Base-by-base conservation (phyloP, 2,329 filamentous ascomycete species). In the Ceratocystis alfenasii region DNA sequence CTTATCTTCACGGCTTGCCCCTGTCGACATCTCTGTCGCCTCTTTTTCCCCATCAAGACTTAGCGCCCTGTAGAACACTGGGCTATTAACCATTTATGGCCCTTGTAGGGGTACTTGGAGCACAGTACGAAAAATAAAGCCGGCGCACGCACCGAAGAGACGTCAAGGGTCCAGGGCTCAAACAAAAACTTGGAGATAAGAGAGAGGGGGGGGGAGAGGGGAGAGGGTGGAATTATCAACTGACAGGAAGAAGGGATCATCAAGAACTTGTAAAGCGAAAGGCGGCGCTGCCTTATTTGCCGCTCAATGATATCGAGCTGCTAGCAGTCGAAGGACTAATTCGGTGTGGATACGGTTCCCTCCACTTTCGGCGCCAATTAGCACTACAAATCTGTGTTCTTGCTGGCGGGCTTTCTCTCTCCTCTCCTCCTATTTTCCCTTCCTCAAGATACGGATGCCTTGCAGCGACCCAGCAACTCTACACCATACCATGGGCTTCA, bases 401-500 rank as follows among this genome's bases (percentile, higher is more conserved):
- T 33, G 55, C 30, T 28, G 25, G 7, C 6, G 0, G 15, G 1
- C 61, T 20, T 30, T 48, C 8, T 46, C 22, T 28, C 36, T 48
- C 44, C 20, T 10, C 48, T 7, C 5, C 20, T 62, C 33, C 57
- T 25, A 8, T 30, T 62, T 20, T 25, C 25, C 36, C 22, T 48
- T 28, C 22, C 25, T 44, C 36, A 15, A 41, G 36, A 41, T 41
- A 12, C 36, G 12, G 36, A 12, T 36, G 33, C n/a, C 1, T 17
- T 44, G 5, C 30, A 20, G 41, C 6, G 25, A 46, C 36, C n/a
- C 12, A 17, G 8, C 25, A 62, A 5, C 46, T 12, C 33, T n/a
- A 62, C 10, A 45, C 17, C 7, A 62, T 33, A 48, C 44, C 25
- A 67, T 64, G 62, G 53, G 62, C 45, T 41, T 64, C 41, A 67